phyloP scores from a whole-genome alignment of 345 rosid genomes.

The thale cress (Arabidopsis thaliana) region DNA sequence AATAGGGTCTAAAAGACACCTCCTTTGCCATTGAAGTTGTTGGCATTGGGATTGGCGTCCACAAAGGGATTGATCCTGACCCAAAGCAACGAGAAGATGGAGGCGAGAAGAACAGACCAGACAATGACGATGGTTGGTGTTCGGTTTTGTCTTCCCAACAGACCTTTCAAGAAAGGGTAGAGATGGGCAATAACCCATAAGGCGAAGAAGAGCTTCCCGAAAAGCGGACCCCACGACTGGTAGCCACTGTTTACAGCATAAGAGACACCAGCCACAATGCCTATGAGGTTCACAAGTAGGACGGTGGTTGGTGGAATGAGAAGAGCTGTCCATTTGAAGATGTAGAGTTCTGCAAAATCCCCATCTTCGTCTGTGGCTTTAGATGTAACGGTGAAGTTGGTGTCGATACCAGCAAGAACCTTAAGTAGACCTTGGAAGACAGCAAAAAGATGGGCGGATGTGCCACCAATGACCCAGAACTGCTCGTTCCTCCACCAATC shows the following conservation, averaged over 20 bases:
- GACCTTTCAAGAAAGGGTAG: slow-evolving; percentile 97
- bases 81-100: slow-evolving; percentile 99
- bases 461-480: slow-evolving; percentile 99
- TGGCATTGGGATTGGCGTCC: slow-evolving; percentile 50
- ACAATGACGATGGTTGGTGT: slow-evolving; percentile 98
- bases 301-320: slow-evolving; percentile 98
- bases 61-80: slow-evolving; percentile 95
- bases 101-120: slow-evolving; percentile 97
- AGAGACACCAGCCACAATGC: slow-evolving; percentile 99
- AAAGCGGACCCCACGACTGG: slow-evolving; percentile 99
- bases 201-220: slow-evolving; percentile 96
- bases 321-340: slow-evolving; percentile 98
- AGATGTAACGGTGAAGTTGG: slow-evolving; percentile 97
- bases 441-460: slow-evolving; percentile 97
- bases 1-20: slow-evolving; percentile 54
- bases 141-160: slow-evolving; percentile 93
- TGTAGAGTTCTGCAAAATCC: slow-evolving; percentile 91
- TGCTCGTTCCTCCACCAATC: slow-evolving; percentile 99
- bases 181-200: slow-evolving; percentile 97
- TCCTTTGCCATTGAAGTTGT: slow-evolving; percentile 69
- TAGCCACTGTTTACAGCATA: slow-evolving; percentile 95
- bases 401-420: slow-evolving; percentile 96
- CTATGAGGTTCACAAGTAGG: slow-evolving; percentile 82
- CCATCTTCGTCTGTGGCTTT: slow-evolving; percentile 96
- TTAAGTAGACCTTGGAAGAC: slow-evolving; percentile 98